These are phyloP conservation scores for Wickerhamiella kurtzmanii DNA, from an alignment of 805 yeast species.

Conservation along the genomic window DNA sequence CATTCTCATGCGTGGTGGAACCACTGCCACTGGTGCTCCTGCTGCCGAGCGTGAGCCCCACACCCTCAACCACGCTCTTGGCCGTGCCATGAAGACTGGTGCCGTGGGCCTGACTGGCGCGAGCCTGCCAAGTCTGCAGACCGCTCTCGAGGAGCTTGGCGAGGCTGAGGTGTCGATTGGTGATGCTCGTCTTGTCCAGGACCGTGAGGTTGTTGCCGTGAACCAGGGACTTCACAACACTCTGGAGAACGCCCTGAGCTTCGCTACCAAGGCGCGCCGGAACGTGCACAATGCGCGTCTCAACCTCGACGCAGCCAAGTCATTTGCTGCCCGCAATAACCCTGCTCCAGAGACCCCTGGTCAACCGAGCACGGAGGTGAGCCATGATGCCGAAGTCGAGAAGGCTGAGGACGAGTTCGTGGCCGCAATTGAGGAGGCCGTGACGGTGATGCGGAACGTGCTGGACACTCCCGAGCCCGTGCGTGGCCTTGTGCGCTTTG, in stretches of 20 bases:
- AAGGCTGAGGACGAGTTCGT: slow-evolving; percentile 79
- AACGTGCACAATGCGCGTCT: slow-evolving; percentile 67
- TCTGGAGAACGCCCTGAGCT: slow-evolving; percentile 44
- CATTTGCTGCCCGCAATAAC: slow-evolving; percentile 26
- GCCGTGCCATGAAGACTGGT: slow-evolving; percentile 42
- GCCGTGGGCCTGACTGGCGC: slow-evolving; percentile 27
- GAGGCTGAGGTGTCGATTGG: slow-evolving; percentile 63
- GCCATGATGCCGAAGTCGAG: slow-evolving; percentile 63
- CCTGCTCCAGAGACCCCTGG: slow-evolving; percentile 41
- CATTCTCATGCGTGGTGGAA: slow-evolving; percentile 31
- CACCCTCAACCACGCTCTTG: slow-evolving; percentile 69
- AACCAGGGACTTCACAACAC: slow-evolving; percentile 53
- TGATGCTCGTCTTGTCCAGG: slow-evolving; percentile 72
- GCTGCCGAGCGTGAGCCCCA: slow-evolving; percentile 47
- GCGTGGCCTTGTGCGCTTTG: slow-evolving; percentile 51
- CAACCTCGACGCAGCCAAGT: slow-evolving; percentile 66
- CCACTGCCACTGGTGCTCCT: slow-evolving; percentile 30
- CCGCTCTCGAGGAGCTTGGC: slow-evolving; percentile 54
- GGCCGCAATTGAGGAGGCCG: slow-evolving; percentile 79
- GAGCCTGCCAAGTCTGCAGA: slow-evolving; percentile 39
- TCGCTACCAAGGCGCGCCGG: slow-evolving; percentile 55
- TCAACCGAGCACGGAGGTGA: slow-evolving; percentile 28
- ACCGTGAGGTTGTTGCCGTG: slow-evolving; percentile 56
- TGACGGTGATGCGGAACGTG: slow-evolving; percentile 66
- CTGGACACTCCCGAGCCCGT: slow-evolving; percentile 58